phyloP scores from a whole-genome alignment of 805 yeast genomes.

The Barnettozyma pratensis region DNA sequence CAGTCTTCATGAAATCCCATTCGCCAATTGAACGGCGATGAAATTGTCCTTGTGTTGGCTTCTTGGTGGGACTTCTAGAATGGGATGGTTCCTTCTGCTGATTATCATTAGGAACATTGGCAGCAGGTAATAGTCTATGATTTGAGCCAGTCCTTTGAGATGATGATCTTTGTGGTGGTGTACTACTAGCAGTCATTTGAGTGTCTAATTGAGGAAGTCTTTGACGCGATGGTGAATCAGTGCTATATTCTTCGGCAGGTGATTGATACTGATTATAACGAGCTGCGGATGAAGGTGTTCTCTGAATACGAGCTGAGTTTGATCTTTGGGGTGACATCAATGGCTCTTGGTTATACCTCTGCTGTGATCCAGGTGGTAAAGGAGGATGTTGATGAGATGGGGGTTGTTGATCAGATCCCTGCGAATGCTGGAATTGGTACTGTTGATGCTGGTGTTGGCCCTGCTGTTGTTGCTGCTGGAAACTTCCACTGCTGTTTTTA shows the following conservation, averaged over 20 bases:
- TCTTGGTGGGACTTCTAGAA: slow-evolving; percentile 13
- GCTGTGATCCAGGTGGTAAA: neutral
- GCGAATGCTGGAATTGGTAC: neutral
- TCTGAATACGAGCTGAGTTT: slow-evolving; percentile 1
- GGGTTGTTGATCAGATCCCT: neutral
- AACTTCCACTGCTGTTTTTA: slow-evolving; percentile 46
- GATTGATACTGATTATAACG: slow-evolving; percentile 5
- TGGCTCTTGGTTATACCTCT: neutral
- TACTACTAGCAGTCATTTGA: slow-evolving; percentile 18
- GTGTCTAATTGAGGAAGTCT: slow-evolving; percentile 11
- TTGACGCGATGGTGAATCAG: slow-evolving; percentile 5
- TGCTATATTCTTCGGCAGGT: neutral
- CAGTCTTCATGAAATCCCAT: slow-evolving; percentile 92
- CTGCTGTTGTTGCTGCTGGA: slow-evolving; percentile 13
- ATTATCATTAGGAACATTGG: slow-evolving; percentile 2
- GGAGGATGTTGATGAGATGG: neutral
- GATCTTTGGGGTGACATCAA: slow-evolving; percentile 5
- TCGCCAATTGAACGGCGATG: slow-evolving; percentile 91
- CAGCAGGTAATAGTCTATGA: slow-evolving; percentile 7
- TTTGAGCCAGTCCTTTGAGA: slow-evolving; percentile 3
- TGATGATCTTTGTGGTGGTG: slow-evolving; percentile 9
- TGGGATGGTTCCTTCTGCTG: slow-evolving; percentile 1
- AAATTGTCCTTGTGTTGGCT: slow-evolving; percentile 35
- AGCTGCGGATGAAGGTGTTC: slow-evolving; percentile 5
- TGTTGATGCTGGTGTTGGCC: neutral